Conservation (phyloP, 2,329 filamentous ascomycete species). For the Diaporthe nobilis region DNA sequence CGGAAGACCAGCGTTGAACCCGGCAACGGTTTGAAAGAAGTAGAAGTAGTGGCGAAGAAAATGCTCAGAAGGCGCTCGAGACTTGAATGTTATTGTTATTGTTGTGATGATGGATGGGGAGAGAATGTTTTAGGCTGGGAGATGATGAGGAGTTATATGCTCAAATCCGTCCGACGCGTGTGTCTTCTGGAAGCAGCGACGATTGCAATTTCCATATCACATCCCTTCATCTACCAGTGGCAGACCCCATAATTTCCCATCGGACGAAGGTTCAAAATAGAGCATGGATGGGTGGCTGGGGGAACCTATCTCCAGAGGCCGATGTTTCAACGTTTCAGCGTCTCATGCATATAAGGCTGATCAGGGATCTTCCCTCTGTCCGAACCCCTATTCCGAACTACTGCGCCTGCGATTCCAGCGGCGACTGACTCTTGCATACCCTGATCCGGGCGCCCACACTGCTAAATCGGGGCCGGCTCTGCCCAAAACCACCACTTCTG, state of each 20-base stretch:
- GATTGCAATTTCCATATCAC: slow-evolving; percentile 23
- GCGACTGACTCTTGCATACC: slow-evolving; percentile 23
- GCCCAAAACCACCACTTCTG: slow-evolving; percentile 24
- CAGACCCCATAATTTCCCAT: slow-evolving; percentile 22
- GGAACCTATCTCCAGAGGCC: slow-evolving; percentile 19
- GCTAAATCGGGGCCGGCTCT: slow-evolving; percentile 28
- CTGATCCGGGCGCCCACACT: slow-evolving; percentile 4
- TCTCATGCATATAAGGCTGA: slow-evolving; percentile 27
- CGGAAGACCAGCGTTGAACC: slow-evolving; percentile 33
- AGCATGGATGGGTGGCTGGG: slow-evolving; percentile 26
- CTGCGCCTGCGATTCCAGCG: background rate
- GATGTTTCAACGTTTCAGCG: slow-evolving; percentile 33
- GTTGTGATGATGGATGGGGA: slow-evolving; percentile 15
- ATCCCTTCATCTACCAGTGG: slow-evolving; percentile 21
- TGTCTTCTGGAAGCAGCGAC: background rate
- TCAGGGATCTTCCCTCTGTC: slow-evolving; percentile 34
- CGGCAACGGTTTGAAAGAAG: slow-evolving; percentile 22
- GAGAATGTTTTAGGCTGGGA: background rate
- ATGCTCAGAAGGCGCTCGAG: background rate
- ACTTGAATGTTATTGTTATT: slow-evolving; percentile 18
- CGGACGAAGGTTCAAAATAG: slow-evolving; percentile 29
- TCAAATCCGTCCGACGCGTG: slow-evolving; percentile 13
- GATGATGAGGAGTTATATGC: slow-evolving; percentile 15
- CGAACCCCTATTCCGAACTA: slow-evolving; percentile 30
- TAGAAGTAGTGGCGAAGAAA: background rate